Base-by-base conservation (phyloP, 2,329 filamentous ascomycete genomes). In the Fusarium sp. region DNA sequence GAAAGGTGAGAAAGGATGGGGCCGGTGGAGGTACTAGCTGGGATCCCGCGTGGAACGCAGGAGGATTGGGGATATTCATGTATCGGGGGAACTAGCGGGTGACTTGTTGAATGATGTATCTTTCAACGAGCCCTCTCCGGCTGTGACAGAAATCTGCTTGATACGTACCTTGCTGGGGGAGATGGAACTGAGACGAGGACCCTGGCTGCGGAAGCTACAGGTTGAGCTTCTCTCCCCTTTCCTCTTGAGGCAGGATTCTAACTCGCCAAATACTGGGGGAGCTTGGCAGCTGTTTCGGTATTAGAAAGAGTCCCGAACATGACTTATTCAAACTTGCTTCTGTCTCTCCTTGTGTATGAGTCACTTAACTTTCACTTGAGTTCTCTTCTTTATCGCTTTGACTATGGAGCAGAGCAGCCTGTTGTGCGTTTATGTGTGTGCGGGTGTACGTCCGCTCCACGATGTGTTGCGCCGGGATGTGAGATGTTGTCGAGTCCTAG, bases 21-120 rank as follows among this genome's bases (percentile, higher is more conserved):
- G 27, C 49, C 17, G 17, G 42, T 63, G 50, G 67, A 32, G 38
- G 30, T 17, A 40, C 55, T 68, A 60, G 60, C 61, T 67, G 64
- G 72, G 67, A 70, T 75, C 61, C 69, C 73, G 70, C 73, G 73
- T 75, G 70, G 64, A 65, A 65, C 60, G 64, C 33, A 60, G 64
- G 62, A 60, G 49, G 61, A 60, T 64, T 66, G 66, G 57, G 49
- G 54, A 52, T 74, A 75, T 75, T 74, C 65, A 57, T 73, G 69
- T 75, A 75, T 75, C 73, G 73, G 59, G 73, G 70, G 50, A 18
- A 59, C 46, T 59, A 54, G 56, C 35, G 56, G 35, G 46, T 20
- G 46, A 59, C 46, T 54, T 59, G 35, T 26, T 38, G 33, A n/a
- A 59, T 37, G 20, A 60, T 44, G 57, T 58, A 58, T 52, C 55